These are phyloP conservation scores for Rhodotorula sp. DNA, from an alignment of 1,284 basidiomycete genomes.

Conservation along the genomic window DNA sequence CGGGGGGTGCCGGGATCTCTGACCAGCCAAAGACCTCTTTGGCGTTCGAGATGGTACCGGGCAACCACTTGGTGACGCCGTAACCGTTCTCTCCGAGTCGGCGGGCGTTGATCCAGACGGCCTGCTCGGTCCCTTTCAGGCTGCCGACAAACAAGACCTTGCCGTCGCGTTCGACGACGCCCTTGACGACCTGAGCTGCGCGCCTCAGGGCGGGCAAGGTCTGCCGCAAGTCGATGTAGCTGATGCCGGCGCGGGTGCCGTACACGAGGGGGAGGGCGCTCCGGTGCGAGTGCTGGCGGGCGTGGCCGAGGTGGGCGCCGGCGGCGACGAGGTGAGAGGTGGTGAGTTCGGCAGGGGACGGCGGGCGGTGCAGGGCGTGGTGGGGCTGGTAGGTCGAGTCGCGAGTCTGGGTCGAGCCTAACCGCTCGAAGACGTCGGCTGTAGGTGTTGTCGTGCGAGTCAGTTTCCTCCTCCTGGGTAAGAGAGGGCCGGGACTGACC, in stretches of 20 bases:
- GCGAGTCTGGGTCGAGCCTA: conserved; percentile 75
- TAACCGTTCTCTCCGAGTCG: conserved; percentile 73
- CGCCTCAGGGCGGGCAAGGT: conserved; percentile 88
- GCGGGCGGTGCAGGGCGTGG: conserved; percentile 67
- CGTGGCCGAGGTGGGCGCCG: conserved; percentile 92
- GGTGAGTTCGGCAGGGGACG: conserved; percentile 64
- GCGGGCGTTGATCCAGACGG: conserved; percentile 76
- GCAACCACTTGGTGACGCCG: conserved; percentile 85
- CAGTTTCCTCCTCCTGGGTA: no score
- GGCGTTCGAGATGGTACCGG: conserved; percentile 90
- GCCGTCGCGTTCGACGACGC: conserved; percentile 77
- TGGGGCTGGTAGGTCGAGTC: conserved; percentile 71
- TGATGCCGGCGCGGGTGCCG: conserved; percentile 83
- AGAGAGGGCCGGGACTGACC: conserved; percentile 3
- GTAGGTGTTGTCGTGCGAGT: background rate
- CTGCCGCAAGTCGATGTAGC: conserved; percentile 92
- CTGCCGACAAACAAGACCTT: conserved; percentile 82
- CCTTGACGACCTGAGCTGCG: conserved; percentile 81
- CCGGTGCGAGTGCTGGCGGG: conserved; percentile 75
- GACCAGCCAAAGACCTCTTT: conserved; percentile 54
- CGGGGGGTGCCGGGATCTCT: conserved; percentile 27
- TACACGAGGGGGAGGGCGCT: conserved; percentile 93
- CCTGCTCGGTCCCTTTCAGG: conserved; percentile 44
- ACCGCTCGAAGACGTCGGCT: conserved; percentile 60
- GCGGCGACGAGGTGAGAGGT: conserved; percentile 87